Evolutionary conservation across 2,329 filamentous ascomycete species (phyloP).

Genomic region (Dichotomopilus funicola): DNA sequence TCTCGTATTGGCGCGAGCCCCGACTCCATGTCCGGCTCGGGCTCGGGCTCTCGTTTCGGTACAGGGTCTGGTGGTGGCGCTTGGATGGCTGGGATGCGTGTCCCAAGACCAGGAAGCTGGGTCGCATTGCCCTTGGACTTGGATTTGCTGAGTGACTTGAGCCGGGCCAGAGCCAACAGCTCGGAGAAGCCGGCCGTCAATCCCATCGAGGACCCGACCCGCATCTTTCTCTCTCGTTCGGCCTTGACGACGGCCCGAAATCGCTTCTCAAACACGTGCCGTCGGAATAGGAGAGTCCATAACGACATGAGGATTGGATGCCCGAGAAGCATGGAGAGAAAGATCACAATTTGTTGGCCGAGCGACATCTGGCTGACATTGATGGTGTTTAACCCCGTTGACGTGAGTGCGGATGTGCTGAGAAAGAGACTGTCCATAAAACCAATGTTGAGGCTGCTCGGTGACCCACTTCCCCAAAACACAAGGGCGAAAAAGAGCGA

Average conservation of each 20-base stretch:
- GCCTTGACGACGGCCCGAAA: constrained; percentile 48
- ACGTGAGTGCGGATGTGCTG: constrained; percentile 58
- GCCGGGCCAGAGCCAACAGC: constrained; percentile 18
- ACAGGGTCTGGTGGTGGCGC: neutral
- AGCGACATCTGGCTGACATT: constrained; percentile 57
- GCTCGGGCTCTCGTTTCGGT: neutral
- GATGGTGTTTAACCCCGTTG: constrained; percentile 57
- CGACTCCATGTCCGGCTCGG: constrained; percentile 6
- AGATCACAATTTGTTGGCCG: constrained; percentile 60
- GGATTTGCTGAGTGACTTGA: neutral
- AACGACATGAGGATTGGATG: constrained; percentile 59
- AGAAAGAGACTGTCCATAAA: constrained; percentile 61
- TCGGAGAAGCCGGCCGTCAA: constrained; percentile 22
- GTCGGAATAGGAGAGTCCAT: constrained; percentile 55
- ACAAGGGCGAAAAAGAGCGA: constrained; percentile 49
- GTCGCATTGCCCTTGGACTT: neutral
- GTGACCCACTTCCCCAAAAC: constrained; percentile 49
- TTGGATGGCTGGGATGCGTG: neutral
- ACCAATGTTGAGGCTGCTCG: constrained; percentile 43
- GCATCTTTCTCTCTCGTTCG: constrained; percentile 29
- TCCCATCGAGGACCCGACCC: constrained; percentile 12
- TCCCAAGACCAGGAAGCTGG: neutral
- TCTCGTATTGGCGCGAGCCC: constrained; percentile 1
- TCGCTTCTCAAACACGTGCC: constrained; percentile 54
- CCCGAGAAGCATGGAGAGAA: constrained; percentile 56